These are phyloP conservation scores for Cordyceps tenuipes DNA, from an alignment of 2,329 filamentous ascomycete species.

Conservation along the genomic window DNA sequence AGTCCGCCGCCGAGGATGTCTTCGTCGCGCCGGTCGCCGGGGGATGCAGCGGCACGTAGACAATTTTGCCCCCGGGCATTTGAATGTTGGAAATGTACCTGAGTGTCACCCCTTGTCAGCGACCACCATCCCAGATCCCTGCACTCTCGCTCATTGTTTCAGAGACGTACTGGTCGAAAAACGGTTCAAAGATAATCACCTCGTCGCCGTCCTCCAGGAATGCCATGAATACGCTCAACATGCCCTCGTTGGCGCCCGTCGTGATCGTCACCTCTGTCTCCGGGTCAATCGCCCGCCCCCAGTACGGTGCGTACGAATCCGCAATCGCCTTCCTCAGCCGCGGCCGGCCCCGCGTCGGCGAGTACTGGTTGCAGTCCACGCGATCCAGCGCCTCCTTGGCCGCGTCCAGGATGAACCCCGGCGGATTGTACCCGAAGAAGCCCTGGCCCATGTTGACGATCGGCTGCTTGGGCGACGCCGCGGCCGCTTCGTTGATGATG, in stretches of 20 bases:
- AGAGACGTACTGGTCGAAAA: constrained; percentile 76
- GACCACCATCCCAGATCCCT: neutral
- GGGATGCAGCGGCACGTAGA: constrained; percentile 91
- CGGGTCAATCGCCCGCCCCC: constrained; percentile 72
- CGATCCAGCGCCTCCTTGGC: constrained; percentile 79
- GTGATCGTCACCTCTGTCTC: constrained; percentile 94
- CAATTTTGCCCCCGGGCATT: constrained; percentile 91
- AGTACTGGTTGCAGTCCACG: constrained; percentile 98
- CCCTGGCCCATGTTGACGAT: constrained; percentile 57
- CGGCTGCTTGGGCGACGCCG: constrained; percentile 53
- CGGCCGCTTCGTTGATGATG: constrained; percentile 58
- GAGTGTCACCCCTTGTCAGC: neutral
- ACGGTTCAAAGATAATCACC: constrained; percentile 96
- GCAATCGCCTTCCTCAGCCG: constrained; percentile 88
- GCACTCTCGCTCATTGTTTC: neutral
- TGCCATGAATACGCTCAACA: constrained; percentile 96
- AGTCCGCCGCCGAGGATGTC: constrained; percentile 80
- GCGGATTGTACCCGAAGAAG: constrained; percentile 91
- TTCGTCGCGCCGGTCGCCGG: constrained; percentile 69
- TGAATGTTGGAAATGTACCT: constrained; percentile 96
- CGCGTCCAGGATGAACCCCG: constrained; percentile 80
- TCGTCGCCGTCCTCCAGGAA: constrained; percentile 94
- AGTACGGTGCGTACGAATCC: constrained; percentile 83
- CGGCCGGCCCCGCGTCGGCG: constrained; percentile 86
- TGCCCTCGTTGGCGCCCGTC: constrained; percentile 81